A percentile compares a stretch with the other conserved stretches of the same genome.
Conservation (phyloP, 1,139 yeast genomes). For the Sugiyamaella novakii region DNA sequence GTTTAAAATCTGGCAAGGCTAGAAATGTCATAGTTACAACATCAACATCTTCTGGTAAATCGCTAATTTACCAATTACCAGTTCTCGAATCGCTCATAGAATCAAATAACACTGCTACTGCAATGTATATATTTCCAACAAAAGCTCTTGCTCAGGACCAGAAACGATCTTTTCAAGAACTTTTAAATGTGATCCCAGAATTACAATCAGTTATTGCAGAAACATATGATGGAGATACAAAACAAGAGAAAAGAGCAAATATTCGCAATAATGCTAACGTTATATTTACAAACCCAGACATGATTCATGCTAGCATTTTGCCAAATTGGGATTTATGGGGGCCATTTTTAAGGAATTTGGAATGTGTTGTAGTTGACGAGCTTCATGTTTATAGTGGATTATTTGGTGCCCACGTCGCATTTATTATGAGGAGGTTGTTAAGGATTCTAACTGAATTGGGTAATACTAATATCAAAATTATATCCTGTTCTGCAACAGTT, state of each 20-base stretch:
- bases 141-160: constrained; percentile 98
- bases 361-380: constrained; percentile 81
- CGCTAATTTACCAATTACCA: constrained; percentile 87
- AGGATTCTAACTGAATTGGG: constrained; percentile 61
- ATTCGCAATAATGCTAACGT: constrained; percentile 70
- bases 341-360: constrained; percentile 61
- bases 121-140: constrained; percentile 91
- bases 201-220: constrained; percentile 54
- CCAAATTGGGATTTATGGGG: constrained; percentile 65
- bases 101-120: constrained; percentile 58
- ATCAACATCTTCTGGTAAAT: constrained; percentile 93
- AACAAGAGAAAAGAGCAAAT: constrained; percentile 51
- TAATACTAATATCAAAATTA: constrained; percentile 57
- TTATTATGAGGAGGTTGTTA: constrained; percentile 75
- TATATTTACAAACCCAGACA: constrained; percentile 92
- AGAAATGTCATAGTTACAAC: constrained; percentile 83
- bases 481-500: constrained; percentile 94
- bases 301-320: constrained; percentile 79
- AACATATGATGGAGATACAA: constrained; percentile 94
- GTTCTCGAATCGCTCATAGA: constrained; percentile 54
- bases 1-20: constrained; percentile 48
- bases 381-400: constrained; percentile 86
- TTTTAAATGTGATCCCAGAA: constrained; percentile 45
- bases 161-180: constrained; percentile 66
- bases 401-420: constrained; percentile 90